Percentiles rank a stretch among this genome's conserved stretches.
phyloP scores from a whole-genome alignment of 805 yeast species.

The Wickerhamomyces hampshirensis region DNA sequence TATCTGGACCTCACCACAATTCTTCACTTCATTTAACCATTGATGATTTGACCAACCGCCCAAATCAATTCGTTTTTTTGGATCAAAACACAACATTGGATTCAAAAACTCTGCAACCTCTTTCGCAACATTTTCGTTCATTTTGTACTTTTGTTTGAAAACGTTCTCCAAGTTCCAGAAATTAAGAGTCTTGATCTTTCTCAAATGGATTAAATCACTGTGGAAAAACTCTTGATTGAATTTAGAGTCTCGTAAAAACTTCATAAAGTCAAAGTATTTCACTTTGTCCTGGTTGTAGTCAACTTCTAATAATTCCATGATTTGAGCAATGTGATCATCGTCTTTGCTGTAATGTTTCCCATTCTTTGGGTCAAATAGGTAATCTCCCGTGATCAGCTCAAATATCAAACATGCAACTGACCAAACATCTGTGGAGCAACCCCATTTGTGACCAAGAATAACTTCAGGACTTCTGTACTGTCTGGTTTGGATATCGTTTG shows the following conservation, averaged over 20 bases:
- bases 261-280: conserved; percentile 34
- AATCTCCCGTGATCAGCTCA: conserved; percentile 59
- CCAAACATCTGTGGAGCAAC: conserved; percentile 60
- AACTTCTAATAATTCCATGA: conserved; percentile 39
- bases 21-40: conserved; percentile 33
- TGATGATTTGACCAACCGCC: conserved; percentile 49
- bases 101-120: conserved; percentile 43
- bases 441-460: conserved; percentile 55
- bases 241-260: conserved; percentile 27
- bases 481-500: conserved; percentile 65
- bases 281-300: conserved; percentile 26
- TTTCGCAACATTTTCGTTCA: conserved; percentile 48
- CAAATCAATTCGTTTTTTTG: conserved; percentile 48
- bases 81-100: conserved; percentile 46
- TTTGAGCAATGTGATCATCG: conserved; percentile 62
- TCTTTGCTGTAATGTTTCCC: conserved; percentile 44
- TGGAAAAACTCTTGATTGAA: conserved; percentile 45
- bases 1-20: conserved; percentile 14
- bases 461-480: conserved; percentile 67
- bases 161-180: conserved; percentile 76
- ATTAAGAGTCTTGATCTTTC: conserved; percentile 62
- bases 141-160: conserved; percentile 67
- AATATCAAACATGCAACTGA: conserved; percentile 54
- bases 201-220: conserved; percentile 38
- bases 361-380: conserved; percentile 54